Percentiles rank a stretch among this genome's conserved stretches.
Conservation (phyloP, 768 basidiomycete genomes). For the Boletellus sp. region DNA sequence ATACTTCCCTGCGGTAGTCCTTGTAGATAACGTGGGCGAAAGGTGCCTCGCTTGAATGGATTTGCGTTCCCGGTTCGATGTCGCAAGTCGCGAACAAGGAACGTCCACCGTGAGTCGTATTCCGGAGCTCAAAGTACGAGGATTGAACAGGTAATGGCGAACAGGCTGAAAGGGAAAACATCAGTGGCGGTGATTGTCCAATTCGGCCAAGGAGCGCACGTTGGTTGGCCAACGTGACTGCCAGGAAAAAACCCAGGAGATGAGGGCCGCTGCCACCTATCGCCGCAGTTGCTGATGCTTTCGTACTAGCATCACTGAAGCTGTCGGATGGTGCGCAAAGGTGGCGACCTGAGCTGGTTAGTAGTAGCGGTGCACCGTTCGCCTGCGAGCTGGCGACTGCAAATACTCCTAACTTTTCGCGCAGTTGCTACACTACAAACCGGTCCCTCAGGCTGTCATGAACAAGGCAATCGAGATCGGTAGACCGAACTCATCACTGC, state of each 20-base stretch:
- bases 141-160: not conserved
- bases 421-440: no score
- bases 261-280: no score
- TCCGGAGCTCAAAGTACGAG: conserved; percentile 20
- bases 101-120: conserved; percentile 49
- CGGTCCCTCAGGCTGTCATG: no score
- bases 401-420: no score
- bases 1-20: conserved; percentile 65
- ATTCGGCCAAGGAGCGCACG: not conserved
- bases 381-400: no score
- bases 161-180: conserved; percentile 3
- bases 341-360: no score
- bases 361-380: no score
- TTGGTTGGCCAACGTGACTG: not conserved
- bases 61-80: conserved; percentile 41
- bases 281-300: no score
- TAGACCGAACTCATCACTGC: not conserved
- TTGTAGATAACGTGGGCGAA: conserved; percentile 58
- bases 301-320: no score
- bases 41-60: conserved; percentile 46
- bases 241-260: no score
- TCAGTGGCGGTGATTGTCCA: not conserved
- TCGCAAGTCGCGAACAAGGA: conserved; percentile 45
- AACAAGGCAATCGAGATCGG: no score
- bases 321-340: no score